A percentile compares a stretch with the other conserved stretches of the same genome.
These are phyloP conservation scores for Crassisporium funariophilum DNA, from an alignment of 768 basidiomycete genomes.

Conservation along the genomic window DNA sequence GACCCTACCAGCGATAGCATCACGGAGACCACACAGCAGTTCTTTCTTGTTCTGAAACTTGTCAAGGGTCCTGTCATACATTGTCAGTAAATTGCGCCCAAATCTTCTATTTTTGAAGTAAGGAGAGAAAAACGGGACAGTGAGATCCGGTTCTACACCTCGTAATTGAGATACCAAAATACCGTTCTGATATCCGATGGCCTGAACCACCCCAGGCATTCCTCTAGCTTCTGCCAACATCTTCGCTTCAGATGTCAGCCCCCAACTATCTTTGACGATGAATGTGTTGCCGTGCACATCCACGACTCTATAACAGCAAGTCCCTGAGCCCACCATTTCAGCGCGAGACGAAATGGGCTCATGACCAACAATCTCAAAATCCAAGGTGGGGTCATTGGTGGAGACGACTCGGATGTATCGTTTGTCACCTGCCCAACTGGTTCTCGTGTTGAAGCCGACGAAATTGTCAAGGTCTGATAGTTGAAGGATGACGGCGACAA, in stretches of 20 bases:
- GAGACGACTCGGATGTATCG: slow-evolving; percentile 6
- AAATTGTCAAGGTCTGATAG: slow-evolving; percentile 12
- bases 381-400: background rate
- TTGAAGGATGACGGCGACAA: slow-evolving; percentile 22
- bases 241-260: slow-evolving; percentile 4
- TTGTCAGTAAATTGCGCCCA: slow-evolving; percentile 6
- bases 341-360: slow-evolving; percentile 15
- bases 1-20: slow-evolving; percentile 16
- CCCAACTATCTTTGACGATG: slow-evolving; percentile 23
- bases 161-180: background rate
- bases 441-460: slow-evolving; percentile 20
- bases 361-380: slow-evolving; percentile 1
- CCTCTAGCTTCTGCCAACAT: slow-evolving; percentile 9
- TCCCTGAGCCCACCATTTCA: slow-evolving; percentile 20
- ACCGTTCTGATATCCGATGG: slow-evolving; percentile 9
- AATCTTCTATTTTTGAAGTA: slow-evolving; percentile 8
- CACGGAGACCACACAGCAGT: slow-evolving; percentile 12
- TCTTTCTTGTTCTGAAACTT: slow-evolving; percentile 5
- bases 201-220: slow-evolving; percentile 15
- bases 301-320: slow-evolving; percentile 17
- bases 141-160: no score
- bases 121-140: no score
- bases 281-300: background rate
- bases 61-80: slow-evolving; percentile 7
- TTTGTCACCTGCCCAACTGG: slow-evolving; percentile 14